Percentiles rank a stretch among this genome's conserved stretches.
Evolutionary conservation across 176 grass and related monocot species (phyloP).

Genomic region (Echinochloa phyllopogon): DNA sequence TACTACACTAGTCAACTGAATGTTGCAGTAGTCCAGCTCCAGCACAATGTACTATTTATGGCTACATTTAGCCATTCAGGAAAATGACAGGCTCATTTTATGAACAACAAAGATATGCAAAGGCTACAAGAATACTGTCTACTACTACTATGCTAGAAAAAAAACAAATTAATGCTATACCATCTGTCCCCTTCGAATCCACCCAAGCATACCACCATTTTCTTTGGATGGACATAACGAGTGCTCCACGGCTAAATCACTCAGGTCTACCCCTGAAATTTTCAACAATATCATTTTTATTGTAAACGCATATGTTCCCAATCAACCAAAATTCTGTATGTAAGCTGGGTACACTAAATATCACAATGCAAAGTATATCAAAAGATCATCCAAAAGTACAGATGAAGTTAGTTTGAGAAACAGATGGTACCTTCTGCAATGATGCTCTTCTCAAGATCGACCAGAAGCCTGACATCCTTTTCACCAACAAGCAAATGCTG

Average conservation of each 20-base stretch:
- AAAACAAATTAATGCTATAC: constrained; percentile 52
- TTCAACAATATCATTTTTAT: neutral
- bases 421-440: constrained; percentile 60
- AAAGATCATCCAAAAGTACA: neutral
- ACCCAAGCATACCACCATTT: constrained; percentile 96
- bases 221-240: constrained; percentile 98
- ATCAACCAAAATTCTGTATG: neutral
- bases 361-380: neutral
- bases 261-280: constrained; percentile 83
- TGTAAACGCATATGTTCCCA: neutral
- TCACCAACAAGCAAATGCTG: constrained; percentile 93
- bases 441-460: constrained; percentile 81
- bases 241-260: constrained; percentile 85
- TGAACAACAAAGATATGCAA: constrained; percentile 15
- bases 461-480: constrained; percentile 77
- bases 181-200: constrained; percentile 90
- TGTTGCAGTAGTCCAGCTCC: constrained; percentile 7
- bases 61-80: neutral
- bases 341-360: neutral
- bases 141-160: constrained; percentile 20
- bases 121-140: neutral
- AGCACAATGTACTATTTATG: constrained; percentile 9
- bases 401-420: neutral
- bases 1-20: neutral
- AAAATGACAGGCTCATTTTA: neutral